A percentile compares a stretch with the other conserved stretches of the same genome.
Evolutionary conservation across 2,329 filamentous ascomycete genomes (phyloP).

Genomic region (Pseudogymnoascus sp.): DNA sequence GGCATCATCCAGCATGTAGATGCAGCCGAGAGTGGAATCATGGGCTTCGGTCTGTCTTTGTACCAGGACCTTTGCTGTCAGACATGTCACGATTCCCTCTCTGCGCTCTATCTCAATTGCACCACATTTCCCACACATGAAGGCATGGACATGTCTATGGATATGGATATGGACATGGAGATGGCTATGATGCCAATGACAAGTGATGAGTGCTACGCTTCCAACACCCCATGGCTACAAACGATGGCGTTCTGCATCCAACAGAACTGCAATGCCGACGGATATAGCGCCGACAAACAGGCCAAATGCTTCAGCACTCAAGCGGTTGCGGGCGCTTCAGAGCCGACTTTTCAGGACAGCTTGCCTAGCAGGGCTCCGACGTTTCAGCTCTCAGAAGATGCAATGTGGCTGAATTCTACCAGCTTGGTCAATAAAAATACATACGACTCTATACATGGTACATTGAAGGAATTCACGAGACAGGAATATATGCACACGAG

Average conservation of each 20-base stretch:
- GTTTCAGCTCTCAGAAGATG: conserved; percentile 19
- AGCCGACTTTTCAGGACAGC: conserved; percentile 22
- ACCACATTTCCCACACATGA: conserved; percentile 19
- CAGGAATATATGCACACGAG: conserved; percentile 26
- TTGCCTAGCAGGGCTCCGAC: conserved; percentile 20
- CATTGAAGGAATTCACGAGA: conserved; percentile 23
- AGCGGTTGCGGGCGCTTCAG: conserved; percentile 18
- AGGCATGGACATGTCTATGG: conserved; percentile 17
- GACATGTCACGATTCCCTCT: conserved; percentile 24
- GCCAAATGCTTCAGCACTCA: conserved; percentile 25
- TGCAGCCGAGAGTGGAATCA: conserved; percentile 19
- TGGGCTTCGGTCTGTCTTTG: conserved; percentile 26
- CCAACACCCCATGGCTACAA: background rate
- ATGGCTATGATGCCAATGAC: conserved; percentile 13
- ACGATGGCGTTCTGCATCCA: conserved; percentile 14
- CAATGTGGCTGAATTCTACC: conserved; percentile 26
- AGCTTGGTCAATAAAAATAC: conserved; percentile 25
- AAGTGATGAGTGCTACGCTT: conserved; percentile 4
- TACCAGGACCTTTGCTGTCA: conserved; percentile 24
- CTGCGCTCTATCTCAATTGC: conserved; percentile 24
- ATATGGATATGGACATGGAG: conserved; percentile 22
- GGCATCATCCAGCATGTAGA: background rate
- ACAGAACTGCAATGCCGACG: conserved; percentile 8
- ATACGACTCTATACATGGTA: conserved; percentile 25
- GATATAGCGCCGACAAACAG: conserved; percentile 18